Evolutionary conservation across 2,329 filamentous ascomycete species (phyloP).

Genomic region (Pestalotiopsis sp.): DNA sequence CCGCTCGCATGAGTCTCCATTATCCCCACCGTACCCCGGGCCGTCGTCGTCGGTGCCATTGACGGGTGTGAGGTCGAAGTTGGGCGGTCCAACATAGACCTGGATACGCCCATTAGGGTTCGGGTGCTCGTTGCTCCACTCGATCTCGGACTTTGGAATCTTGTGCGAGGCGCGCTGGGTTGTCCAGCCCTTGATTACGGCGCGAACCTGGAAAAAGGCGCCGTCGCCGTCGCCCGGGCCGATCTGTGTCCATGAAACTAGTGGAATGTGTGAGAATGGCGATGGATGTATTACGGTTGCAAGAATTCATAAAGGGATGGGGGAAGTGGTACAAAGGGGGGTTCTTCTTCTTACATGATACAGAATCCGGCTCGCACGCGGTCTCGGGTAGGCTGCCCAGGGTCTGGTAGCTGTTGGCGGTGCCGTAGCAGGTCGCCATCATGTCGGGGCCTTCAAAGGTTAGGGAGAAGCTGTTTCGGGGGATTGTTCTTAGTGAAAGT

Average conservation of each 20-base stretch:
- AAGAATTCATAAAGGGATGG: no score
- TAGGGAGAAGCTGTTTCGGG: not conserved
- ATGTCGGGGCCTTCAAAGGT: not conserved
- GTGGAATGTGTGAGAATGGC: not conserved
- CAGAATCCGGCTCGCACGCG: not conserved
- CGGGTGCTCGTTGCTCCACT: not conserved
- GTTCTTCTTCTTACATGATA: not conserved
- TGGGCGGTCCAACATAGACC: not conserved
- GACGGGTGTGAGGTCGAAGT: not conserved
- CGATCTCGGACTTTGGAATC: not conserved
- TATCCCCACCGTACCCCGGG: not conserved
- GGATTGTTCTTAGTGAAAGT: not conserved
- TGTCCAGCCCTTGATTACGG: not conserved
- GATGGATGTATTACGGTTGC: not conserved
- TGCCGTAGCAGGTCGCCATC: not conserved
- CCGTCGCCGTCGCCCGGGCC: not conserved
- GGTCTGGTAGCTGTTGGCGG: not conserved
- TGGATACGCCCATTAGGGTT: conserved; percentile 6
- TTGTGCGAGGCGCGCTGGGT: not conserved
- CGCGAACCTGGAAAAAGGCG: not conserved
- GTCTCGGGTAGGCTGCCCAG: not conserved
- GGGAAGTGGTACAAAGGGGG: no score
- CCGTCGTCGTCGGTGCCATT: not conserved
- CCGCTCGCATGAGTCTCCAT: not conserved
- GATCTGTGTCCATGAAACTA: conserved; percentile 1